Conservation (phyloP, 2,329 filamentous ascomycete genomes). For the Beauveria bassiana region DNA sequence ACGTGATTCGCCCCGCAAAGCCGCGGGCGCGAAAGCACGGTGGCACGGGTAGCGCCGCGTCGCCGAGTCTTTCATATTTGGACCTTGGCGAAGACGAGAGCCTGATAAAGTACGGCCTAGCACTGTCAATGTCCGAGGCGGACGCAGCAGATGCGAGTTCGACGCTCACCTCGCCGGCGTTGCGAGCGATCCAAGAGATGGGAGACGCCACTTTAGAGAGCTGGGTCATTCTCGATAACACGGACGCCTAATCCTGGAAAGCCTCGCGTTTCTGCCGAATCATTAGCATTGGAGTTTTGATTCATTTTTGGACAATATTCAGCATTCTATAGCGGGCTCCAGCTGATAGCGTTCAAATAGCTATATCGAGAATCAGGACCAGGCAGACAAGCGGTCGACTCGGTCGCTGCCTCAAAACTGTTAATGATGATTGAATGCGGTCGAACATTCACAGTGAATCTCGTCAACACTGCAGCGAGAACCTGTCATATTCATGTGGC, state of each 20-base stretch:
- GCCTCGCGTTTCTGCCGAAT: not conserved
- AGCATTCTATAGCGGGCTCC: not conserved
- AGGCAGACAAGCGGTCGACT: not conserved
- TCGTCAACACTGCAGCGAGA: not conserved
- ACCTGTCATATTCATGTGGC: not conserved
- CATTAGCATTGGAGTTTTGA: not conserved
- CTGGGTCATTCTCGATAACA: not conserved
- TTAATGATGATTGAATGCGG: not conserved
- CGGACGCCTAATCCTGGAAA: not conserved
- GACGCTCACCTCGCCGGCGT: conserved; percentile 6
- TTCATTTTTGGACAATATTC: not conserved
- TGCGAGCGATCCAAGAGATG: conserved; percentile 1
- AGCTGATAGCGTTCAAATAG: not conserved
- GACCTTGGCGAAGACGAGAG: conserved; percentile 5
- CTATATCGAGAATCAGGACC: not conserved
- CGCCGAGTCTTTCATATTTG: not conserved
- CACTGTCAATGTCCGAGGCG: conserved; percentile 1
- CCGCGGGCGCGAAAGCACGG: not conserved
- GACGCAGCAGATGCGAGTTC: not conserved
- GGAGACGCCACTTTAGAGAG: not conserved
- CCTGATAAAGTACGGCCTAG: conserved; percentile 1
- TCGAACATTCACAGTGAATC: not conserved
- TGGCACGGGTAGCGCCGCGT: not conserved
- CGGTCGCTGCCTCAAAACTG: not conserved
- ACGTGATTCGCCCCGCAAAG: conserved; percentile 1